Conservation (phyloP, 2,329 filamentous ascomycete genomes). For the Huntiella abstrusa region DNA sequence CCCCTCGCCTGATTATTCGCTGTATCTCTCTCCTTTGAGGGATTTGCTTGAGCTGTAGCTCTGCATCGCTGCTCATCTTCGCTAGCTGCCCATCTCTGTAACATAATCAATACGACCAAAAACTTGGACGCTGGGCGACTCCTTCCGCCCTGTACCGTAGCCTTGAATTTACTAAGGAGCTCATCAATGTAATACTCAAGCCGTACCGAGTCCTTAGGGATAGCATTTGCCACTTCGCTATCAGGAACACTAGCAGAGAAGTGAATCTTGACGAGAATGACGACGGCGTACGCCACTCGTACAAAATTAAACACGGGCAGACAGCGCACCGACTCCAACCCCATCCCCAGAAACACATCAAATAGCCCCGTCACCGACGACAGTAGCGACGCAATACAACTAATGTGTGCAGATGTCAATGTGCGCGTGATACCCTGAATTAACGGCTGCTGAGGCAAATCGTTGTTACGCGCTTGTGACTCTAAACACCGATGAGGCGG, state of each 20-base stretch:
- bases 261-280: constrained; percentile 57
- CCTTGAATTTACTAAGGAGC: constrained; percentile 49
- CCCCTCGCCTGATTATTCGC: too few species aligned
- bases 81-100: constrained; percentile 46
- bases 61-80: background rate
- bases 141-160: constrained; percentile 41
- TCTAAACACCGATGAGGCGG: constrained; percentile 19
- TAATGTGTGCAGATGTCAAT: constrained; percentile 16
- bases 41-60: background rate
- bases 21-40: too few species aligned
- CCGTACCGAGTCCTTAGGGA: constrained; percentile 48
- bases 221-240: constrained; percentile 49
- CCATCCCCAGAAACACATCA: constrained; percentile 43
- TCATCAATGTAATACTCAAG: constrained; percentile 46
- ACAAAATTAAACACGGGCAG: constrained; percentile 55
- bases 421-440: constrained; percentile 18
- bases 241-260: constrained; percentile 44
- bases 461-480: background rate
- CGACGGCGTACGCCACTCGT: constrained; percentile 50
- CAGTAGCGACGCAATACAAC: constrained; percentile 27
- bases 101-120: constrained; percentile 48
- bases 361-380: constrained; percentile 26
- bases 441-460: background rate
- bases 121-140: constrained; percentile 53
- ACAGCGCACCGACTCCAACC: constrained; percentile 37